These are phyloP conservation scores for Cyberlindnera bimundalis DNA, from an alignment of 805 yeast genomes.

Conservation along the genomic window DNA sequence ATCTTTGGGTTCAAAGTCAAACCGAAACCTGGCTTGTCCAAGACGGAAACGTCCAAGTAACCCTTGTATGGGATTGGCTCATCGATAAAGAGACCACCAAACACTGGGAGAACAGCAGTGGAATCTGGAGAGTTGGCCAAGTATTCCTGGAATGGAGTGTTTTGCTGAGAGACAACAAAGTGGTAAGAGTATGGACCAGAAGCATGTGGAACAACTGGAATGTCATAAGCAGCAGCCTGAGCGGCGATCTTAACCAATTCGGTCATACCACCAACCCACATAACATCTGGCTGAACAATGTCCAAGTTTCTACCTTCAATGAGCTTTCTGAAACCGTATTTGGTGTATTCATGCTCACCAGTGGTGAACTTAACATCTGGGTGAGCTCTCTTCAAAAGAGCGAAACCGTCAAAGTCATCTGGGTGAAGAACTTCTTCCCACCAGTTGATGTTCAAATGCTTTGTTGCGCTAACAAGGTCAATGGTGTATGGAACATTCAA, in stretches of 20 bases:
- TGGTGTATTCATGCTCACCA: slow-evolving; percentile 51
- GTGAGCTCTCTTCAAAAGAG: slow-evolving; percentile 42
- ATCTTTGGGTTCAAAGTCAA: slow-evolving; percentile 43
- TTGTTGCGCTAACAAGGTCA: slow-evolving; percentile 41
- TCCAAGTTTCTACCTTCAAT: slow-evolving; percentile 47
- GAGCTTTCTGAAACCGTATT: slow-evolving; percentile 47
- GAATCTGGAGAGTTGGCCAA: slow-evolving; percentile 49
- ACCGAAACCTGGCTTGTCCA: slow-evolving; percentile 51
- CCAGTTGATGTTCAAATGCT: slow-evolving; percentile 48
- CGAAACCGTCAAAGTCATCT: slow-evolving; percentile 48
- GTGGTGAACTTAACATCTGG: slow-evolving; percentile 48
- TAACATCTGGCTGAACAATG: slow-evolving; percentile 48
- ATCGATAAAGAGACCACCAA: slow-evolving; percentile 43
- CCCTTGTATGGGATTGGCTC: slow-evolving; percentile 48
- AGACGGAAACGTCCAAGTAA: slow-evolving; percentile 34
- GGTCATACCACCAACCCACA: slow-evolving; percentile 54
- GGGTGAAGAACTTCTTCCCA: slow-evolving; percentile 51
- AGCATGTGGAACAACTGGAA: slow-evolving; percentile 52
- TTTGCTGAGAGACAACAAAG: slow-evolving; percentile 45
- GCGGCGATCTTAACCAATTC: slow-evolving; percentile 44
- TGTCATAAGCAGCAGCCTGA: slow-evolving; percentile 51
- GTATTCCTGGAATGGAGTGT: slow-evolving; percentile 52
- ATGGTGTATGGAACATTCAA: slow-evolving; percentile 46
- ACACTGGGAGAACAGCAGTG: slow-evolving; percentile 41
- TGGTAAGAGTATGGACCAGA: slow-evolving; percentile 53